These are phyloP conservation scores for Thermothelomyces thermophilus DNA, from an alignment of 2,329 filamentous ascomycete genomes.

Conservation along the genomic window DNA sequence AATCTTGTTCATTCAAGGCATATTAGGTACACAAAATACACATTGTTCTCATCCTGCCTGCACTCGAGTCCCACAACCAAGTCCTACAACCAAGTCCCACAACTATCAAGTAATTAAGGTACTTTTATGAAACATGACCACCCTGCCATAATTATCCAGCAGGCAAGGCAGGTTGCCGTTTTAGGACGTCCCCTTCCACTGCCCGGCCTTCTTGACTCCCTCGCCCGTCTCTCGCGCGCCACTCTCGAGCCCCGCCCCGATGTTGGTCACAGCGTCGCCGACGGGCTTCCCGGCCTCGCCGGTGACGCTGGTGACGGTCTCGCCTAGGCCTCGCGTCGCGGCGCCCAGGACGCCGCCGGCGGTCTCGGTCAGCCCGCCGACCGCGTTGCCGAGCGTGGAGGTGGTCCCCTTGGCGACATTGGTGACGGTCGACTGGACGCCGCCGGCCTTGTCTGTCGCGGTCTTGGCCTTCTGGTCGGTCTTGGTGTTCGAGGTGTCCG, in stretches of 20 bases:
- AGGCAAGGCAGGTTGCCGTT: no score
- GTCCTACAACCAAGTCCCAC: no score
- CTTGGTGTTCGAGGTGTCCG: neutral
- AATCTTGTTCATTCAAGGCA: no score
- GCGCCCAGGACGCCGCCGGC: constrained; percentile 34
- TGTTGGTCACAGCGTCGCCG: constrained; percentile 46
- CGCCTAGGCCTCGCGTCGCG: constrained; percentile 46
- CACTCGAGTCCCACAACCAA: no score
- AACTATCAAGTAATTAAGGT: no score
- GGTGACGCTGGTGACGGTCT: constrained; percentile 47
- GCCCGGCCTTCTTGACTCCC: constrained; percentile 51
- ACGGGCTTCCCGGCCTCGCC: constrained; percentile 46
- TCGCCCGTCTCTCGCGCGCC: constrained; percentile 42
- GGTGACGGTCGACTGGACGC: constrained; percentile 15
- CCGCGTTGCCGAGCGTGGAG: constrained; percentile 27
- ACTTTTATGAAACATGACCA: no score
- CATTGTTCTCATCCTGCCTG: no score
- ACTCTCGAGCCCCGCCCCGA: constrained; percentile 46
- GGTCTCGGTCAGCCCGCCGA: constrained; percentile 26
- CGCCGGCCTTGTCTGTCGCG: constrained; percentile 13
- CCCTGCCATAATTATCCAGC: no score
- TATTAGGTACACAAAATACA: no score
- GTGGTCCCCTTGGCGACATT: constrained; percentile 23
- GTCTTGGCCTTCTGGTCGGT: neutral
- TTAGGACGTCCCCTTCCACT: constrained; percentile 44